These are phyloP conservation scores for Aspergillus ibericus DNA, from an alignment of 2,329 filamentous ascomycete genomes.

Conservation along the genomic window DNA sequence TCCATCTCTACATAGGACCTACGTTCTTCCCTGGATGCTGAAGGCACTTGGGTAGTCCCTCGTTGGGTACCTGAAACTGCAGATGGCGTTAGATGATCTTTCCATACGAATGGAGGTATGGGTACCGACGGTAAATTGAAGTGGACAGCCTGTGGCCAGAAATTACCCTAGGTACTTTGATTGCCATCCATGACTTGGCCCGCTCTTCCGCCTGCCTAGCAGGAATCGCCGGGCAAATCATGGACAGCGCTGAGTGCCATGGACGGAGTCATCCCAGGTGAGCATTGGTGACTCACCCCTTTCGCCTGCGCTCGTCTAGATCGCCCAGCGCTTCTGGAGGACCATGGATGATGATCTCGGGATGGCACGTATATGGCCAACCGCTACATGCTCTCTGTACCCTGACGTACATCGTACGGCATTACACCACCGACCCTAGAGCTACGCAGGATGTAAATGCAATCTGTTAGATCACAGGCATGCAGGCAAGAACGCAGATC, in stretches of 20 bases:
- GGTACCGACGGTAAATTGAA: neutral
- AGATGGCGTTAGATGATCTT: constrained; percentile 12
- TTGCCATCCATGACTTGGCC: constrained; percentile 11
- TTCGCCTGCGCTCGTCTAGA: too few relatives aligned
- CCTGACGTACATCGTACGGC: neutral
- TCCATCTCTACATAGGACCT: too few relatives aligned
- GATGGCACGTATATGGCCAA: neutral
- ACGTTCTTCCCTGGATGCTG: neutral
- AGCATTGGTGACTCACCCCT: neutral
- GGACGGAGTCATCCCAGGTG: constrained; percentile 2
- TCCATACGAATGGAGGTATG: neutral
- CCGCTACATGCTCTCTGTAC: neutral
- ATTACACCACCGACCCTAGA: constrained; percentile 2
- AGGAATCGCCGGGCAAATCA: constrained; percentile 1
- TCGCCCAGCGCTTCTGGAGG: too few relatives aligned
- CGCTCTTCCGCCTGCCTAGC: constrained; percentile 2
- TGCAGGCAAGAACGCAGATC: constrained; percentile 19
- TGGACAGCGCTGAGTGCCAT: neutral
- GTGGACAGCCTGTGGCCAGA: neutral
- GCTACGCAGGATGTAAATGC: neutral
- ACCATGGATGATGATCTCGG: too few relatives aligned
- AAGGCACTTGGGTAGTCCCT: neutral
- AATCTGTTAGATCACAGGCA: constrained; percentile 12
- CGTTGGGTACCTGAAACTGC: constrained; percentile 23
- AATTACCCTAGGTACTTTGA: neutral